phyloP scores from a whole-genome alignment of 2,329 filamentous ascomycete species.

The Emergomyces pasteurianus region DNA sequence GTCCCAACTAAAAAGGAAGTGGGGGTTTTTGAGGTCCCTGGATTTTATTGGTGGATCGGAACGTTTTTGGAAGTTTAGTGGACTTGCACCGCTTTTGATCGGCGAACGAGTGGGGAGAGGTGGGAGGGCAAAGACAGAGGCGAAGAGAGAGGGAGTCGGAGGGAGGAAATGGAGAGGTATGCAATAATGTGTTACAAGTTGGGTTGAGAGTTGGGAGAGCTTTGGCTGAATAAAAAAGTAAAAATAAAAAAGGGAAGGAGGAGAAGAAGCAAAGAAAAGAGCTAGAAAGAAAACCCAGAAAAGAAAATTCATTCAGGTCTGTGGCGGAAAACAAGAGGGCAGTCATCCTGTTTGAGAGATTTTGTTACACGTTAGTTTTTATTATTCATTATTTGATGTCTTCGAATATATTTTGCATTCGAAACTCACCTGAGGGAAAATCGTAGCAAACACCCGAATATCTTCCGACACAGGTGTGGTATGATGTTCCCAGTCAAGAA shows the following conservation, averaged over 20 bases:
- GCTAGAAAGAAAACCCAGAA: too few relatives aligned
- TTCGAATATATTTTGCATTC: too few relatives aligned
- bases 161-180: too few relatives aligned
- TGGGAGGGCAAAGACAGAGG: neutral
- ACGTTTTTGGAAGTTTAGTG: neutral
- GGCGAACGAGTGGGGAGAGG: neutral
- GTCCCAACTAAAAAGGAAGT: neutral
- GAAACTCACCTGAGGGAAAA: constrained; percentile 92
- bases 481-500: constrained; percentile 82
- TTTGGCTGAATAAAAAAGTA: neutral
- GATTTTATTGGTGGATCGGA: neutral
- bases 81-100: neutral
- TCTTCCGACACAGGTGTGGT: constrained; percentile 75
- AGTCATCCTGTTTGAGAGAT: neutral
- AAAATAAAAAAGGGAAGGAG: neutral
- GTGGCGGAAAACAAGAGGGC: constrained; percentile 2
- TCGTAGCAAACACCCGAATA: constrained; percentile 96
- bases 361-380: neutral
- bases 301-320: constrained; percentile 8
- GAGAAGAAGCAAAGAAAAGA: constrained; percentile 9
- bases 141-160: neutral
- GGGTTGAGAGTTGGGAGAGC: neutral
- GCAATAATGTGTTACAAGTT: too few relatives aligned
- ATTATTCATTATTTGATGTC: too few relatives aligned
- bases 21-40: neutral